Evolutionary conservation across 1,284 basidiomycete genomes (phyloP).

Genomic region (Malassezia vespertilionis): DNA sequence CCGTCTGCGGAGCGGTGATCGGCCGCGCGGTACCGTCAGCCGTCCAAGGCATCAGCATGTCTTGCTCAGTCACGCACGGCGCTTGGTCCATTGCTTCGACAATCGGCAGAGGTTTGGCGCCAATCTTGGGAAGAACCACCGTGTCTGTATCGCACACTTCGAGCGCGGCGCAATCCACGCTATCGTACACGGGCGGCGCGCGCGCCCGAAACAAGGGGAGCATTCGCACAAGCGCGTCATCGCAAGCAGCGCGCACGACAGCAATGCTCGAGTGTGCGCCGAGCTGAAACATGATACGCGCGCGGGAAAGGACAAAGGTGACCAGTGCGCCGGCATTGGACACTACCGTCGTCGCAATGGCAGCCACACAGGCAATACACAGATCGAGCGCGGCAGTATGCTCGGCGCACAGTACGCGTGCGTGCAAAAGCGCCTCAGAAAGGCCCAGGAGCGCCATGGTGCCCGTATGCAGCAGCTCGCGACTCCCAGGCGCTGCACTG

Average conservation of each 20-base stretch:
- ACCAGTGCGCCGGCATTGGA: background rate
- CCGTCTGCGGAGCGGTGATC: too few relatives aligned
- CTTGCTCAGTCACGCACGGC: too few relatives aligned
- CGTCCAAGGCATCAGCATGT: too few relatives aligned
- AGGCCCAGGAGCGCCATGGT: constrained; percentile 19
- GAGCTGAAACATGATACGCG: background rate
- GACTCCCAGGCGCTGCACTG: constrained; percentile 18
- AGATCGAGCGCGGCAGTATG: background rate
- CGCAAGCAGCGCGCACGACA: constrained; percentile 2
- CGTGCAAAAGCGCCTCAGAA: constrained; percentile 22
- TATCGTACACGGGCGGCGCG: constrained; percentile 10
- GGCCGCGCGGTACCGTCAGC: too few relatives aligned
- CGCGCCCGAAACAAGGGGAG: constrained; percentile 7
- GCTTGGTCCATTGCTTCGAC: background rate
- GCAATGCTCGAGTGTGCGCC: background rate
- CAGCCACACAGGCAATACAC: background rate
- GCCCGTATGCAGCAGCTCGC: constrained; percentile 20
- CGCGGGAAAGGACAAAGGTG: constrained; percentile 6
- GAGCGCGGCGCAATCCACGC: constrained; percentile 11
- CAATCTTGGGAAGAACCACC: constrained; percentile 1
- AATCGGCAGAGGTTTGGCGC: too few relatives aligned
- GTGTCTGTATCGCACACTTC: constrained; percentile 7
- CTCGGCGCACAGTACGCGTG: background rate
- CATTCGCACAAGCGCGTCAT: background rate
- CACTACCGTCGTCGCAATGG: background rate